A percentile compares a stretch with the other conserved stretches of the same genome.
Evolutionary conservation across 805 yeast genomes (phyloP).

Genomic region (Metschnikowia lunata): DNA sequence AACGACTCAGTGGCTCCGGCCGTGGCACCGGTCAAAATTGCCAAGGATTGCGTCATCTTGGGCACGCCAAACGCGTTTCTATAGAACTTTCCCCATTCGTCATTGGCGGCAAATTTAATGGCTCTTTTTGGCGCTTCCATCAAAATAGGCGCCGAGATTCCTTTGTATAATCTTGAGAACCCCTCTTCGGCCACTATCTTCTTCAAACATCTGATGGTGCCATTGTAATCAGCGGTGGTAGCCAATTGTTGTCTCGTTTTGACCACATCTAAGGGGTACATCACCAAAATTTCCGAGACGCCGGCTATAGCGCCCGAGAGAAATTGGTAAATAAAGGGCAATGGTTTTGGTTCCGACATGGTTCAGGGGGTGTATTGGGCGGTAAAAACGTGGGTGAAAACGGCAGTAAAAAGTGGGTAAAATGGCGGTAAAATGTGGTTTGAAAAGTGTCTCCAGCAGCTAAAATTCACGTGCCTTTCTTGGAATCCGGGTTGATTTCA

Average conservation of each 20-base stretch:
- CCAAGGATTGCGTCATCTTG: conserved; percentile 73
- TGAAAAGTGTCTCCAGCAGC: too few species aligned
- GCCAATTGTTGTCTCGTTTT: conserved; percentile 90
- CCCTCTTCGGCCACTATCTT: conserved; percentile 90
- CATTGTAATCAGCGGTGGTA: conserved; percentile 62
- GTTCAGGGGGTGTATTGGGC: neutral
- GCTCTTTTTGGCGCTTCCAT: conserved; percentile 99
- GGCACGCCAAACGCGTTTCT: conserved; percentile 62
- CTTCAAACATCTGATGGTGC: conserved; percentile 77
- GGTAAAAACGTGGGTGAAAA: too few species aligned
- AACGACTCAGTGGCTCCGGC: conserved; percentile 98
- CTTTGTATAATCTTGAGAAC: conserved; percentile 76
- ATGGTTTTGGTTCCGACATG: conserved; percentile 29
- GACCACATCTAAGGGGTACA: conserved; percentile 96
- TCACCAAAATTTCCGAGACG: conserved; percentile 87
- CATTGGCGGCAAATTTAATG: conserved; percentile 96
- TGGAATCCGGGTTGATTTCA: too few species aligned
- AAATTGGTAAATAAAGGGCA: conserved; percentile 91
- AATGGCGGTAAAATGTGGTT: too few species aligned
- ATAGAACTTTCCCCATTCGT: conserved; percentile 90
- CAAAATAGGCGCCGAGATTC: conserved; percentile 91
- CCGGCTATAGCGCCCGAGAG: conserved; percentile 92
- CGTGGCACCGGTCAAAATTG: conserved; percentile 91
- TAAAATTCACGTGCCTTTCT: too few species aligned
- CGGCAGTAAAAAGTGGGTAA: too few species aligned